These are phyloP conservation scores for Anthracocystis walkeri DNA, from an alignment of 1,284 basidiomycete species.

Conservation along the genomic window DNA sequence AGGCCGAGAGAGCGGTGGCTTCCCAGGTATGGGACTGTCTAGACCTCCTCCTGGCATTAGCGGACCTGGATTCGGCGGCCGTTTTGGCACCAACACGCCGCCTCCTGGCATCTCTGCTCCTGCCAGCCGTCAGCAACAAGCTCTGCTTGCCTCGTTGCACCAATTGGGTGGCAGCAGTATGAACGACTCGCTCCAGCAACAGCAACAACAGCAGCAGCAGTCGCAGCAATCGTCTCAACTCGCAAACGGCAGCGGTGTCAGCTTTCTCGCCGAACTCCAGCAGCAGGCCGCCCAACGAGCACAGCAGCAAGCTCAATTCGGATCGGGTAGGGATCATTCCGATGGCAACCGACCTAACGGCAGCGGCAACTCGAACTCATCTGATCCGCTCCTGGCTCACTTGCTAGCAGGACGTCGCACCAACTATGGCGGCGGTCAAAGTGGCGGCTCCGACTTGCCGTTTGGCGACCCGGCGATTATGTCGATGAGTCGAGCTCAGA, in stretches of 20 bases:
- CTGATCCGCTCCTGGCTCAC: slow-evolving; percentile 65
- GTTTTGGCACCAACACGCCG: slow-evolving; percentile 49
- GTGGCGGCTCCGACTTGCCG: slow-evolving; percentile 36
- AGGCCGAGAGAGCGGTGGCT: slow-evolving; percentile 32
- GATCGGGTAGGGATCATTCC: slow-evolving; percentile 21
- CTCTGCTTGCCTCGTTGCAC: slow-evolving; percentile 48
- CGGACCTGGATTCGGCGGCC: slow-evolving; percentile 36
- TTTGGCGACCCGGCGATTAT: slow-evolving; percentile 63
- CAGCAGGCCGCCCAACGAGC: slow-evolving; percentile 47
- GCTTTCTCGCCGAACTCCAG: slow-evolving; percentile 49
- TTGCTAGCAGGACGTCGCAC: slow-evolving; percentile 54
- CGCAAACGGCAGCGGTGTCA: slow-evolving; percentile 38
- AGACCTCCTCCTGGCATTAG: slow-evolving; percentile 44
- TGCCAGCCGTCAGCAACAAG: slow-evolving; percentile 52
- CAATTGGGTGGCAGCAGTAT: slow-evolving; percentile 31
- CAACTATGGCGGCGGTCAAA: slow-evolving; percentile 28
- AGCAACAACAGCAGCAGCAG: slow-evolving; percentile 37
- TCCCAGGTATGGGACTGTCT: slow-evolving; percentile 44
- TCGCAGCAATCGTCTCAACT: slow-evolving; percentile 14
- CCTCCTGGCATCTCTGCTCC: slow-evolving; percentile 45
- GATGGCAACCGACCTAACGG: slow-evolving; percentile 33
- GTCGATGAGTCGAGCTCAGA: slow-evolving; percentile 58
- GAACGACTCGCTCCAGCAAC: slow-evolving; percentile 34
- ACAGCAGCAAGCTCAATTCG: slow-evolving; percentile 44
- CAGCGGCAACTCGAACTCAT: slow-evolving; percentile 34